phyloP scores from a whole-genome alignment of 164 flowering plant genomes.

The Sextonia rubra region DNA sequence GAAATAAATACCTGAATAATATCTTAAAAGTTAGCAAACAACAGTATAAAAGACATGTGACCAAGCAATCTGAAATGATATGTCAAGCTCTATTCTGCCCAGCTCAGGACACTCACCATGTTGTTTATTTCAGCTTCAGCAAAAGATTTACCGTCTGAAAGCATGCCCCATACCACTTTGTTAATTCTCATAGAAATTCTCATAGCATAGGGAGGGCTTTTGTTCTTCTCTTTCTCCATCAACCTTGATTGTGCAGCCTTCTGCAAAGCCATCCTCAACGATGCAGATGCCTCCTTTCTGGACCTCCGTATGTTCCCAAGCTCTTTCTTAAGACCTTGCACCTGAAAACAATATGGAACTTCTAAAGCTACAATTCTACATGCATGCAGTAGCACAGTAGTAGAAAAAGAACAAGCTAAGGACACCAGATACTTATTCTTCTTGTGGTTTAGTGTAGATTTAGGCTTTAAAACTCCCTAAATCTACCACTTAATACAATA shows the following conservation, averaged over 20 bases:
- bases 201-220: constrained; percentile 98
- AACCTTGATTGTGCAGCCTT: constrained; percentile 89
- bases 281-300: constrained; percentile 79
- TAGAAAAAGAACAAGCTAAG: background rate
- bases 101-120: constrained; percentile 58
- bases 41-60: background rate
- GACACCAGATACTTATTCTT: background rate
- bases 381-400: background rate
- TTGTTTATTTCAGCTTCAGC: constrained; percentile 98
- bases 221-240: constrained; percentile 98
- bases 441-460: too few species aligned
- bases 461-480: too few species aligned
- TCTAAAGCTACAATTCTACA: constrained; percentile 4
- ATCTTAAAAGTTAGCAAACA: background rate
- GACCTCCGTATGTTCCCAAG: constrained; percentile 56
- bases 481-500: too few species aligned
- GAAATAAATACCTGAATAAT: background rate
- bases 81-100: background rate
- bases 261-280: constrained; percentile 77
- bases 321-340: constrained; percentile 74
- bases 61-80: background rate
- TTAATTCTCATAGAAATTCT: constrained; percentile 87
- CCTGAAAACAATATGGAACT: constrained; percentile 34
- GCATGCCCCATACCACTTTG: constrained; percentile 97
- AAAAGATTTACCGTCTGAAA: constrained; percentile 94